Base-by-base conservation (phyloP, 805 yeast species). In the Starmera dryadoides region DNA sequence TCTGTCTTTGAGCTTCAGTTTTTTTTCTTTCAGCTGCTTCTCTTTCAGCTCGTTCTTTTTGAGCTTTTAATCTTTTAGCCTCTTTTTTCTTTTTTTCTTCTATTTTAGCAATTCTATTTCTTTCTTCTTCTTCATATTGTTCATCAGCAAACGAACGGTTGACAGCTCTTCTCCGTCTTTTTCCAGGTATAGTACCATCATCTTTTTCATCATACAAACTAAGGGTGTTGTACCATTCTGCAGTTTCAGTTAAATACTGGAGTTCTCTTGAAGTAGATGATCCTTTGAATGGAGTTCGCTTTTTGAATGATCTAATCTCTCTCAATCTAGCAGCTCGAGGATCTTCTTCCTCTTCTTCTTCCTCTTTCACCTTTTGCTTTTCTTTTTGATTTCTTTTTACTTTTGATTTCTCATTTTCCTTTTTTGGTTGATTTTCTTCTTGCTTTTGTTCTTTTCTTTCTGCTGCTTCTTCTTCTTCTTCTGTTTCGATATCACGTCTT, bases 11-110 rank as follows among this genome's bases (percentile, higher is more conserved):
- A 14, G 9, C 9, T 33, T 20, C 17, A 5, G 23, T 15, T 33
- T 21, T 14, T n/a, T 15, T 21, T 20, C 18, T 34, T 15, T 25
- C n/a, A 11, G 8, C 16, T 17, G 10, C 21, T 30, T 42, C 44
- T 26, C 42, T 47, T 30, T 40, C 42, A 4, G 37, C 39, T 22
- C 35, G 38, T 18, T 36, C 34, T 30, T 42, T 42, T 37, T 51
- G 46, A 22, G 32, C 29, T 29, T 42, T 21, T 39, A 37, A 26
- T 30, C 44, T 45, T 40, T 47, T 44, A 32, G 37, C 32, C 35
- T 47, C 48, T 42, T 48, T 45, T 41, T 44, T 37, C 38, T 37
- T 28, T 23, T 25, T 32, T 42, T 40, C n/a, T 43, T 40, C 28
- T 48, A 45, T 30, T 37, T 49, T 22, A 42, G 39, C 30, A 38